Conservation (phyloP, 768 basidiomycete species). For the Trametes elegans region DNA sequence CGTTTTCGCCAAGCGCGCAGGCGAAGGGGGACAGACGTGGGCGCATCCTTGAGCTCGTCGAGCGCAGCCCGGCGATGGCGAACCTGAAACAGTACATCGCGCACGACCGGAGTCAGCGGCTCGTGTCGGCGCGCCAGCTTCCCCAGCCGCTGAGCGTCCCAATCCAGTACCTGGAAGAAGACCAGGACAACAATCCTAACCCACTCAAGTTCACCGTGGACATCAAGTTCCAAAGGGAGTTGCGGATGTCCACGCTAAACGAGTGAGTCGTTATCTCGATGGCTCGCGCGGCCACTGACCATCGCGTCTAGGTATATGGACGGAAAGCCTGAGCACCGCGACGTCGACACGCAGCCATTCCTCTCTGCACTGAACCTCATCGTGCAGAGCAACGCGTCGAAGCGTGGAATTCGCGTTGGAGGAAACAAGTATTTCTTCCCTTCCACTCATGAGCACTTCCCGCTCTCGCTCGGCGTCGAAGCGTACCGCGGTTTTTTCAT, state of each 20-base stretch:
- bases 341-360: conserved; percentile 55
- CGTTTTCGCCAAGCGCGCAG: conserved; percentile 47
- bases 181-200: conserved; percentile 33
- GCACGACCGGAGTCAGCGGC: conserved; percentile 42
- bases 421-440: conserved; percentile 67
- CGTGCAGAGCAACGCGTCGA: conserved; percentile 53
- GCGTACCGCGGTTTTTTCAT: conserved; percentile 51
- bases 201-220: conserved; percentile 42
- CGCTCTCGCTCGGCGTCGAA: conserved; percentile 38
- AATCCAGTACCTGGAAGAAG: conserved; percentile 41
- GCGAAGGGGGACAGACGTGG: conserved; percentile 40
- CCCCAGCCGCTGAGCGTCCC: conserved; percentile 36
- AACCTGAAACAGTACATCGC: conserved; percentile 46
- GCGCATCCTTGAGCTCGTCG: conserved; percentile 57
- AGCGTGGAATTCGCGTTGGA: conserved; percentile 60
- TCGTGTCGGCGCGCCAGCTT: conserved; percentile 41
- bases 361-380: conserved; percentile 67
- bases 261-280: conserved; percentile 30
- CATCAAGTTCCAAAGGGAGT: conserved; percentile 31
- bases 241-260: conserved; percentile 31
- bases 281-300: not conserved
- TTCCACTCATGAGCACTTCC: conserved; percentile 11
- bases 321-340: conserved; percentile 52
- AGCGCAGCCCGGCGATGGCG: conserved; percentile 35
- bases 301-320: conserved; percentile 46